A percentile compares a stretch with the other conserved stretches of the same genome.
Conservation (phyloP, 192 early-diverging fungal genomes). For the Coemansia biformis region DNA sequence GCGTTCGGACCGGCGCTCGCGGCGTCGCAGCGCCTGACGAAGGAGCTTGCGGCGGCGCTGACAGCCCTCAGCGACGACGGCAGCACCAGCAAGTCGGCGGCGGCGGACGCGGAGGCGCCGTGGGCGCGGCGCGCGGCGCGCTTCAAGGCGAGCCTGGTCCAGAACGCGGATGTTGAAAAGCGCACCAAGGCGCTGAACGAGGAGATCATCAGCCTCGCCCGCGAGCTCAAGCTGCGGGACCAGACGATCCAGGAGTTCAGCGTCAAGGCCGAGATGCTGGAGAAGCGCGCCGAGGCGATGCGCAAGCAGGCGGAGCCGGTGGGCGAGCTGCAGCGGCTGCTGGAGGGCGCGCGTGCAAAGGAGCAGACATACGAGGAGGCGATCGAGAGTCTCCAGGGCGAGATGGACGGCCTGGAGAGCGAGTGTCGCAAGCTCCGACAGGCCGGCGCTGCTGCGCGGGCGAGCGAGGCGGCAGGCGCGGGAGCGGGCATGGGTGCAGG, state of each 20-base stretch:
- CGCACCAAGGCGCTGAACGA: constrained; percentile 69
- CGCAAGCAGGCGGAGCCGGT: constrained; percentile 66
- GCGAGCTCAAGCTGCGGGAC: constrained; percentile 77
- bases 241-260: constrained; percentile 68
- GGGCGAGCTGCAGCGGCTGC: constrained; percentile 53
- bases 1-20: constrained; percentile 16
- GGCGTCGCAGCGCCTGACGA: constrained; percentile 17
- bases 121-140: constrained; percentile 77
- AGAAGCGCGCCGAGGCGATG: constrained; percentile 66
- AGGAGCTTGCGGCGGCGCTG: constrained; percentile 15
- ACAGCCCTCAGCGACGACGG: constrained; percentile 10
- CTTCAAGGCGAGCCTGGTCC: constrained; percentile 72
- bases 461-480: not conserved
- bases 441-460: constrained; percentile 16
- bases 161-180: constrained; percentile 75
- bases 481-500: not conserved
- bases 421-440: constrained; percentile 59
- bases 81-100: constrained; percentile 1
- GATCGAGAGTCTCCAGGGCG: constrained; percentile 61
- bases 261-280: constrained; percentile 76
- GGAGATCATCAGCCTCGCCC: constrained; percentile 73
- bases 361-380: constrained; percentile 69
- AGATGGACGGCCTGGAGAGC: constrained; percentile 62
- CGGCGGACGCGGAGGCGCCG: constrained; percentile 51
- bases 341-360: constrained; percentile 56